A percentile compares a stretch with the other conserved stretches of the same genome.
Evolutionary conservation across 805 yeast genomes (phyloP).

Genomic region (Saccharomycopsis synnaedendra): DNA sequence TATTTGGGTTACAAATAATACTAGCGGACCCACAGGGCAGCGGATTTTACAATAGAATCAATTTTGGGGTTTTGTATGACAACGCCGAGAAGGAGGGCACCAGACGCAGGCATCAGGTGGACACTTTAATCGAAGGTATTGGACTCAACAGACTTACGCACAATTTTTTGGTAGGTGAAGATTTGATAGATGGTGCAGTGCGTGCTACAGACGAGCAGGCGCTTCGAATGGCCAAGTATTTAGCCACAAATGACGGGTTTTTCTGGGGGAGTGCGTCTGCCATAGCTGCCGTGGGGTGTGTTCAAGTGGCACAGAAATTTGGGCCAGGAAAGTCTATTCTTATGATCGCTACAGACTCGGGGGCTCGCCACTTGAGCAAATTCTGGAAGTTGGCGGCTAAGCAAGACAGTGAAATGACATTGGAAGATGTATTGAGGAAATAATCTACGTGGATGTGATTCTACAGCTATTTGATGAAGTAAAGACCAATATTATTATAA

Average conservation of each 20-base stretch:
- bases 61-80: slow-evolving; percentile 91
- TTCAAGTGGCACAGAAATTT: slow-evolving; percentile 35
- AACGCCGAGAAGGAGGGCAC: slow-evolving; percentile 84
- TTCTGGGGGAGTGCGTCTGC: slow-evolving; percentile 94
- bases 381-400: slow-evolving; percentile 70
- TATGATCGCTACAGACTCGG: slow-evolving; percentile 86
- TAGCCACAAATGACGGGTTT: slow-evolving; percentile 76
- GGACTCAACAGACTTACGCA: slow-evolving; percentile 82
- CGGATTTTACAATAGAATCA: slow-evolving; percentile 77
- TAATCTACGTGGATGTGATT: too few relatives aligned
- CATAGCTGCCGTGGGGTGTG: slow-evolving; percentile 85
- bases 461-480: too few relatives aligned
- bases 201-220: slow-evolving; percentile 77
- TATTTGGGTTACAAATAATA: slow-evolving; percentile 34
- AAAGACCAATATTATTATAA: neutral
- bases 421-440: slow-evolving; percentile 24
- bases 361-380: slow-evolving; percentile 79
- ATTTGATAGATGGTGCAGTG: slow-evolving; percentile 63
- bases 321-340: slow-evolving; percentile 60
- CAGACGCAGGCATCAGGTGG: slow-evolving; percentile 91
- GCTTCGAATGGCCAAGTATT: slow-evolving; percentile 72
- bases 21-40: slow-evolving; percentile 96
- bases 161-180: slow-evolving; percentile 66
- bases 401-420: slow-evolving; percentile 22
- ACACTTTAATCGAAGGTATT: slow-evolving; percentile 87